Evolutionary conservation across 768 basidiomycete genomes (phyloP).

Genomic region (Candolleomyces efflorescens): DNA sequence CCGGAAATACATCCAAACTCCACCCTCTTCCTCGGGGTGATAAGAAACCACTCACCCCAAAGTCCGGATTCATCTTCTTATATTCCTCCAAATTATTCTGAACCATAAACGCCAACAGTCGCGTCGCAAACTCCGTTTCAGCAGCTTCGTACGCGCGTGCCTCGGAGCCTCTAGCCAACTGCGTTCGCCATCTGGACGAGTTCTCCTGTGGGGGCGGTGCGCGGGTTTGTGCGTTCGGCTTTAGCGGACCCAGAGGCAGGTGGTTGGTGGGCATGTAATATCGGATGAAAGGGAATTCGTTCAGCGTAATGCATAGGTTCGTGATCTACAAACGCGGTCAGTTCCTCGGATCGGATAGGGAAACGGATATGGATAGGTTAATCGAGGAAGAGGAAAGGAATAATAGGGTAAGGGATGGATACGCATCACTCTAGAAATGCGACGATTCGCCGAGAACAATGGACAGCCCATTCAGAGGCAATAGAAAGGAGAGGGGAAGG

Average conservation of each 20-base stretch:
- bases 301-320: conserved; percentile 84
- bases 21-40: not conserved
- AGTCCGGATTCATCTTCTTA: conserved; percentile 81
- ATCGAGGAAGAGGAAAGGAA: not conserved
- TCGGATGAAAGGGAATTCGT: conserved; percentile 90
- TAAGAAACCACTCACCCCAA: conserved; percentile 55
- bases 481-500: not conserved
- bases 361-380: not conserved
- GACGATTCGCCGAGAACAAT: conserved; percentile 1
- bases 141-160: conserved; percentile 66
- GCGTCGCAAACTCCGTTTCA: conserved; percentile 74
- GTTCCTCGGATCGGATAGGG: too few species aligned
- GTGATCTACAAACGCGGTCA: conserved; percentile 51
- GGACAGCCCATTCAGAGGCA: not conserved
- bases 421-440: not conserved
- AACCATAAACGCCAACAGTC: conserved; percentile 80
- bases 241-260: conserved; percentile 79
- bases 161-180: conserved; percentile 68
- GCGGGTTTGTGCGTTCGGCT: conserved; percentile 59
- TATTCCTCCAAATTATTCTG: conserved; percentile 84
- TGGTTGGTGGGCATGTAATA: conserved; percentile 88
- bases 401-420: too few species aligned
- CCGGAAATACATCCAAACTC: not conserved
- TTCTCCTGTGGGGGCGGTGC: conserved; percentile 62
- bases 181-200: conserved; percentile 73